Conservation (phyloP, 306 rosid species). For the Datisca glomerata region DNA sequence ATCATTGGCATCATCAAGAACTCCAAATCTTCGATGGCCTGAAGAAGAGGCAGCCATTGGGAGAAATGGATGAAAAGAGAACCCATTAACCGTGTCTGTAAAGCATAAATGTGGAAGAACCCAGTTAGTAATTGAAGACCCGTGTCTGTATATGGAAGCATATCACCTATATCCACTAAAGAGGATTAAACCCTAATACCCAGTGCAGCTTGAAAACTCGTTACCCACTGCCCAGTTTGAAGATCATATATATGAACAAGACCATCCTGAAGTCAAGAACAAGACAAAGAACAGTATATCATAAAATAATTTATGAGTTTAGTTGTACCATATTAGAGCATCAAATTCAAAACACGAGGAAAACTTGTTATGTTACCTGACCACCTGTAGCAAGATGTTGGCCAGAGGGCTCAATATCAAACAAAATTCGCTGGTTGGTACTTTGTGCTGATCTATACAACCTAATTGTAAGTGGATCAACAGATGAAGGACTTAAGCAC, state of each 20-base stretch:
- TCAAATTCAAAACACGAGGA: constrained; percentile 1
- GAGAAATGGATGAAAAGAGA: constrained; percentile 87
- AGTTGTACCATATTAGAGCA: constrained; percentile 5
- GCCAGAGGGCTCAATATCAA: constrained; percentile 88
- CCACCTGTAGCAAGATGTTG: constrained; percentile 89
- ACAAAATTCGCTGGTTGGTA: constrained; percentile 85
- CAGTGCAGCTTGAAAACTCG: constrained; percentile 75
- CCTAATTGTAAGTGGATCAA: constrained; percentile 24
- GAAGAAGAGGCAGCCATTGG: constrained; percentile 79
- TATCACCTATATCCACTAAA: neutral
- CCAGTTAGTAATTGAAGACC: constrained; percentile 7
- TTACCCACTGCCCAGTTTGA: constrained; percentile 89
- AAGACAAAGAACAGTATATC: neutral
- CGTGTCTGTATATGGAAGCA: neutral
- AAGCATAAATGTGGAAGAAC: constrained; percentile 12
- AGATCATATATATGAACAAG: constrained; percentile 79
- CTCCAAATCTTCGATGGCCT: constrained; percentile 78
- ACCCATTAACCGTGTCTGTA: constrained; percentile 76
- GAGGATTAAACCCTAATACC: constrained; percentile 33
- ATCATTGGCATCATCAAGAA: constrained; percentile 45
- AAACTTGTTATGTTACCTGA: constrained; percentile 46
- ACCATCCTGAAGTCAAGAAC: constrained; percentile 54
- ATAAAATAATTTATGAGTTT: constrained; percentile 1
- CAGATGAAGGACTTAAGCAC: neutral
- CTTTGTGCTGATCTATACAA: constrained; percentile 71